Base-by-base conservation (phyloP, 805 yeast species). In the Saccharomycopsis fodiens region DNA sequence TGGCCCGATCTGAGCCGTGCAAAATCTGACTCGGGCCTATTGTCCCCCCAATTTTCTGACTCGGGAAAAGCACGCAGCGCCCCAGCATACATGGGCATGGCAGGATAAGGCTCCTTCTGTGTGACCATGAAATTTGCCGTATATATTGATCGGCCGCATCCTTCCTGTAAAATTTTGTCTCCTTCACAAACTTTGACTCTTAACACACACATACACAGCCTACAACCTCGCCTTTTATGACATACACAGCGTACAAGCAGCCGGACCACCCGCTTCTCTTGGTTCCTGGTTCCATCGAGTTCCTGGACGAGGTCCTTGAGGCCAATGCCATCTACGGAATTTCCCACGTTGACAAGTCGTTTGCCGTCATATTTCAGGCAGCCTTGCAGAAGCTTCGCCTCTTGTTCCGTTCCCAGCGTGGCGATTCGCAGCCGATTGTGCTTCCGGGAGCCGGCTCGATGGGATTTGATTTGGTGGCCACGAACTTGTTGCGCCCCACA, bases 391-490 rank as follows among this genome's bases (percentile, higher is more conserved):
- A 79, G 62, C 72, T 85, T 55, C 76, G 96, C 56, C 70, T 68
- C 53, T 64, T 89, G 55, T 88, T 88, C 74, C 74, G 79, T 58
- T 78, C 89, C 25, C 66, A 76, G 22, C 77, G 73, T 55, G 61
- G 74, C 10, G 60, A 64, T 13, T 75, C 91, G 31, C 95, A 85
- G 67, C 86, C 88, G 7, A 71, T 84, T 50, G 84, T 89, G 13
- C 59, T 89, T 45, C 73, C 93, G 2, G 97, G 96, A 36, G 82
- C 94, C 1, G 97, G 97, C 46, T 85, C 96, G 15, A 72, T 89
- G 38, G 97, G 97, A 32, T 89, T 96, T 95, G 97, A 89, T 58
- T 67, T 89, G 51, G 81, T 78, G 35, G 94, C 82, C 22, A 73
- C 94, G 31, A 89, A 89, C 65, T 69, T 88, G 54, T 57, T 85